phyloP scores from a whole-genome alignment of 345 rosid genomes.

The Diplotaxis tenuifolia region DNA sequence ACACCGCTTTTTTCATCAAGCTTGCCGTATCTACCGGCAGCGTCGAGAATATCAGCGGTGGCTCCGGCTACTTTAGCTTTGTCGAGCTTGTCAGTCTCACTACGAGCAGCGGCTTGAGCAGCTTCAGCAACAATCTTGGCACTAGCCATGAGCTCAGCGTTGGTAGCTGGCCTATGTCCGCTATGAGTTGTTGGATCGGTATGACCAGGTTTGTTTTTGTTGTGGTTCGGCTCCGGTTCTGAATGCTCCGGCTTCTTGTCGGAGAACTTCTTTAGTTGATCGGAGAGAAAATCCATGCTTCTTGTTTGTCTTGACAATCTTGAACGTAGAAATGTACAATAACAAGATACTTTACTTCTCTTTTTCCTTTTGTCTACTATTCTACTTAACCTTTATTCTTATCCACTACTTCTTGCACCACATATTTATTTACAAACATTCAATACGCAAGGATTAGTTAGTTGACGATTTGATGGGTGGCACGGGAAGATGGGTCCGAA shows the following conservation, averaged over 20 bases:
- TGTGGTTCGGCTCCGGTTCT: conserved; percentile 23
- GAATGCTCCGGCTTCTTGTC: conserved; percentile 31
- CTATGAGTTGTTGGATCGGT: conserved; percentile 20
- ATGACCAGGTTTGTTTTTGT: conserved; percentile 26
- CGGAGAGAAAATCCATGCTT: conserved; percentile 38
- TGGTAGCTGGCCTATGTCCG: conserved; percentile 32
- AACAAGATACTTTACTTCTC: conserved; percentile 1
- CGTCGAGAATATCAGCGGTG: conserved; percentile 56
- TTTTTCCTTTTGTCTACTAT: conserved; percentile 14
- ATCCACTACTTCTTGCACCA: conserved; percentile 16
- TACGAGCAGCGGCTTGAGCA: conserved; percentile 44
- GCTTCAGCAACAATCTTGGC: conserved; percentile 66
- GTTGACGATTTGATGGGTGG: conserved; percentile 9
- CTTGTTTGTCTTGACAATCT: neutral
- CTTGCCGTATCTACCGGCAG: conserved; percentile 66
- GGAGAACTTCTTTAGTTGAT: conserved; percentile 36
- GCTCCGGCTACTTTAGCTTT: conserved; percentile 42
- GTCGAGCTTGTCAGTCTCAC: conserved; percentile 39
- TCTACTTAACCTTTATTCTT: conserved; percentile 4
- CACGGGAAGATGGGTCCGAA: neutral
- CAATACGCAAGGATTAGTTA: neutral
- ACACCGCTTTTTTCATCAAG: conserved; percentile 53
- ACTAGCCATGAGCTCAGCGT: conserved; percentile 57
- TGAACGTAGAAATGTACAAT: neutral
- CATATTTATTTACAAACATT: neutral